A percentile compares a stretch with the other conserved stretches of the same genome.
Conservation (phyloP, 768 basidiomycete species). For the Amanita fuliginea region DNA sequence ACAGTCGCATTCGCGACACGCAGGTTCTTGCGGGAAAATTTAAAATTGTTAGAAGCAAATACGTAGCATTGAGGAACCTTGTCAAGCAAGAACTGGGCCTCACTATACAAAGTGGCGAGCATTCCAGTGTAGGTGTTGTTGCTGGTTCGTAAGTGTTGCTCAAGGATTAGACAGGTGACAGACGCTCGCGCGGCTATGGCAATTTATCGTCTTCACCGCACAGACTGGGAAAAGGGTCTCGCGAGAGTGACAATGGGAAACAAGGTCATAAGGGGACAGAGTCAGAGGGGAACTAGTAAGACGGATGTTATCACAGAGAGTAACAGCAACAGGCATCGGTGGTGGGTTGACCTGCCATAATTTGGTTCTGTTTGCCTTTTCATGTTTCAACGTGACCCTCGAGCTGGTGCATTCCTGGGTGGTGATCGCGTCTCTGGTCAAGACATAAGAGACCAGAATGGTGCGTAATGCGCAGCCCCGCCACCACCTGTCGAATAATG, state of each 20-base stretch:
- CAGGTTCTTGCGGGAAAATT: conserved; percentile 51
- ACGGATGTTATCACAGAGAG: background rate
- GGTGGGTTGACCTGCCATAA: background rate
- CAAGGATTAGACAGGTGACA: conserved; percentile 45
- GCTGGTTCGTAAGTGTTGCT: background rate
- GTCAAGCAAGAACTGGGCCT: conserved; percentile 71
- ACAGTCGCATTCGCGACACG: conserved; percentile 55
- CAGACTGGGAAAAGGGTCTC: conserved; percentile 67
- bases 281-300: background rate
- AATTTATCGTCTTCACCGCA: conserved; percentile 72
- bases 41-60: conserved; percentile 48
- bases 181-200: conserved; percentile 97
- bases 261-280: background rate
- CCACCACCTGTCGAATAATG: conserved; percentile 6
- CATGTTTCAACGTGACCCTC: conserved; percentile 89
- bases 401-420: conserved; percentile 86
- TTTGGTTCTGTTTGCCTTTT: background rate
- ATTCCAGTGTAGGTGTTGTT: conserved; percentile 63
- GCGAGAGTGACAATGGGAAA: background rate
- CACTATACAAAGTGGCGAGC: conserved; percentile 80
- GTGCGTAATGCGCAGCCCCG: conserved; percentile 28
- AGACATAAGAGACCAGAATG: conserved; percentile 96
- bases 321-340: background rate
- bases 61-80: conserved; percentile 70
- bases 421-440: conserved; percentile 92